Percentiles rank a stretch among this genome's conserved stretches.
phyloP scores from a whole-genome alignment of 495 filamentous ascomycete genomes.

The Talaromyces stipitatus region DNA sequence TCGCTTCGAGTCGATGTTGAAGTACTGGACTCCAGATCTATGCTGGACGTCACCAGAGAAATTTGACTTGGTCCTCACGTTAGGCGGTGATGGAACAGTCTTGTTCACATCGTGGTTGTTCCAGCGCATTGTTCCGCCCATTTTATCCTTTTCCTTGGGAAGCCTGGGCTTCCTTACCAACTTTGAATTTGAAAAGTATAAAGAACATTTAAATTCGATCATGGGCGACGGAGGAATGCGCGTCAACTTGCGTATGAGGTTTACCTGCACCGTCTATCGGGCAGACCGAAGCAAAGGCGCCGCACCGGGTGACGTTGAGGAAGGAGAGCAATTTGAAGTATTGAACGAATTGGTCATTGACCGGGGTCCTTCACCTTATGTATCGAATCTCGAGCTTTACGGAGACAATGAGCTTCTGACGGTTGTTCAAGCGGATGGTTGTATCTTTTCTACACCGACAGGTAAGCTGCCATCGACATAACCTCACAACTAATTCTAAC shows the following conservation, averaged over 20 bases:
- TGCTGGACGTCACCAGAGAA: slow-evolving; percentile 85
- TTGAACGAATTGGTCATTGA: slow-evolving; percentile 98
- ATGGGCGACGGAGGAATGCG: slow-evolving; percentile 93
- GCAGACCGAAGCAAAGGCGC: slow-evolving; percentile 39
- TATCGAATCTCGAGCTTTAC: slow-evolving; percentile 91
- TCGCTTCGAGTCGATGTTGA: slow-evolving; percentile 68
- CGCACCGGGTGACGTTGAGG: slow-evolving; percentile 48
- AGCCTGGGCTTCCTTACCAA: slow-evolving; percentile 88
- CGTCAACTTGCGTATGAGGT: slow-evolving; percentile 93
- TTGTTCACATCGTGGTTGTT: slow-evolving; percentile 91
- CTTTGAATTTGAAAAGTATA: slow-evolving; percentile 81
- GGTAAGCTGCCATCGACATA: slow-evolving; percentile 34
- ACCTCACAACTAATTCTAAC: slow-evolving; percentile 6
- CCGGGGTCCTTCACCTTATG: slow-evolving; percentile 91
- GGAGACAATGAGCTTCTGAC: slow-evolving; percentile 89
- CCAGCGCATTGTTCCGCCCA: slow-evolving; percentile 84
- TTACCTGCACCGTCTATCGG: slow-evolving; percentile 90
- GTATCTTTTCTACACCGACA: slow-evolving; percentile 94
- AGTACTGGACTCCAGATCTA: slow-evolving; percentile 90
- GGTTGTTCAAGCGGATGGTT: slow-evolving; percentile 91
- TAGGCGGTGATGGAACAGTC: slow-evolving; percentile 89
- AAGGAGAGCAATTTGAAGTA: slow-evolving; percentile 86
- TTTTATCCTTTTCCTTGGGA: slow-evolving; percentile 82
- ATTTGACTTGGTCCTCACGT: slow-evolving; percentile 86
- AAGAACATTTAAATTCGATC: slow-evolving; percentile 68